These are phyloP conservation scores for Parasitella parasitica DNA, from an alignment of 371 early-diverging fungal species.

Conservation along the genomic window DNA sequence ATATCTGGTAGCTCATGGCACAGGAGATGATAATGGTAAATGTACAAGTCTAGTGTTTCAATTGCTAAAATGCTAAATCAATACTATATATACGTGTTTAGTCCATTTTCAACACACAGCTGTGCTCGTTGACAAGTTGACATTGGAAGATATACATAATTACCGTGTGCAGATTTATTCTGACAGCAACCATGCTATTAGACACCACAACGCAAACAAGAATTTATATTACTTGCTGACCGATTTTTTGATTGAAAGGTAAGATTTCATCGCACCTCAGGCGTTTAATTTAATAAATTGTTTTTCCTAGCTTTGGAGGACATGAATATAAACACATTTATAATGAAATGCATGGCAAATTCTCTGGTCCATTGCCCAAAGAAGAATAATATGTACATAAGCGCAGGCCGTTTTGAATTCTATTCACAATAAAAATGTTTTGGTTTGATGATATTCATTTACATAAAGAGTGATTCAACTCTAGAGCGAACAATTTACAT, in stretches of 20 bases:
- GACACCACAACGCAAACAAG: conserved; percentile 62
- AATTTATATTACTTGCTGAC: conserved; percentile 55
- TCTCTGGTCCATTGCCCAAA: conserved; percentile 28
- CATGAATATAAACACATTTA: conserved; percentile 41
- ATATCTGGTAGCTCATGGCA: conserved; percentile 90
- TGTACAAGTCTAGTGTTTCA: too few relatives aligned
- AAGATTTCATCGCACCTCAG: background rate
- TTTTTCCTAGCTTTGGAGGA: conserved; percentile 48
- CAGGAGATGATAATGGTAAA: conserved; percentile 81
- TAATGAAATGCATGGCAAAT: conserved; percentile 25
- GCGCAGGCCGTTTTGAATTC: background rate
- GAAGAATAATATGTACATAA: conserved; percentile 16
- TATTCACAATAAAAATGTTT: background rate
- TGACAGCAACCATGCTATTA: conserved; percentile 88
- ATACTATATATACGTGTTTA: too few relatives aligned
- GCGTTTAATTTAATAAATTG: too few relatives aligned
- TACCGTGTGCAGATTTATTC: conserved; percentile 83
- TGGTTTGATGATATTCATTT: too few relatives aligned
- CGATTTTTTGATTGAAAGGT: conserved; percentile 37
- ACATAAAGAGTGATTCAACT: too few relatives aligned
- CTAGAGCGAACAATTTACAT: too few relatives aligned
- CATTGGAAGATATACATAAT: conserved; percentile 66
- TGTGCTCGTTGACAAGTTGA: conserved; percentile 74
- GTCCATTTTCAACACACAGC: conserved; percentile 93
- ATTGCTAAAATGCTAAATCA: too few relatives aligned